Evolutionary conservation across 352 stramenopile genomes (phyloP).

Genomic region (Phytophthora syringae): DNA sequence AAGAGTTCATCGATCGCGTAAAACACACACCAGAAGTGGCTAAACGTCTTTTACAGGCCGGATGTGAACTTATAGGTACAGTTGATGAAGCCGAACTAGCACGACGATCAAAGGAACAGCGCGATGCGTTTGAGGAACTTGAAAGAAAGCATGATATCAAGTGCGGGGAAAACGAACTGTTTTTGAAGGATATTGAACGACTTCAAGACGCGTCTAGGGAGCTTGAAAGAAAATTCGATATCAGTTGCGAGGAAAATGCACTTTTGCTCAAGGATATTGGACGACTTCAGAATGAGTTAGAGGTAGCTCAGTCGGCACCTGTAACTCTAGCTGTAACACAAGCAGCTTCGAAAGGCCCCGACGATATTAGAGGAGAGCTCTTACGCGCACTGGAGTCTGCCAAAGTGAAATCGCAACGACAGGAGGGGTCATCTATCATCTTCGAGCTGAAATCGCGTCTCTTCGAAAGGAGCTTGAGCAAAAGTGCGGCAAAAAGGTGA

Average conservation of each 20-base stretch:
- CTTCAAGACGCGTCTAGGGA: constrained; percentile 44
- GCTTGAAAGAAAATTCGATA: constrained; percentile 29
- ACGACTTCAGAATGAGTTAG: constrained; percentile 42
- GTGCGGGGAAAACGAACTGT: constrained; percentile 36
- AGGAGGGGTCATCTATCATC: constrained; percentile 36
- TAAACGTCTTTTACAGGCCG: constrained; percentile 36
- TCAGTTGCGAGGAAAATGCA: constrained; percentile 36
- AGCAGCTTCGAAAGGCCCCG: neutral
- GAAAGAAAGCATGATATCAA: constrained; percentile 30
- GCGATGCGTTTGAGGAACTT: constrained; percentile 16
- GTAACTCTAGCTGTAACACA: constrained; percentile 1
- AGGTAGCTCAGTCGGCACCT: constrained; percentile 20
- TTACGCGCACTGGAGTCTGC: constrained; percentile 24
- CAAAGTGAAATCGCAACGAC: constrained; percentile 34
- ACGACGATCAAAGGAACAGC: constrained; percentile 8
- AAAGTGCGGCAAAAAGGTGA: constrained; percentile 10
- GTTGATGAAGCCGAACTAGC: constrained; percentile 5
- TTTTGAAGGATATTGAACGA: constrained; percentile 42
- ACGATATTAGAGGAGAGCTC: constrained; percentile 26
- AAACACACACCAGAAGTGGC: constrained; percentile 65
- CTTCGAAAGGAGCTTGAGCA: constrained; percentile 33
- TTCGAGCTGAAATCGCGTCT: constrained; percentile 34
- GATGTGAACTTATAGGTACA: constrained; percentile 3
- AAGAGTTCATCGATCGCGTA: constrained; percentile 76
- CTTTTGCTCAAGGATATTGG: constrained; percentile 43